These are phyloP conservation scores for Lachnellula hyalina DNA, from an alignment of 2,329 filamentous ascomycete genomes.

Conservation along the genomic window DNA sequence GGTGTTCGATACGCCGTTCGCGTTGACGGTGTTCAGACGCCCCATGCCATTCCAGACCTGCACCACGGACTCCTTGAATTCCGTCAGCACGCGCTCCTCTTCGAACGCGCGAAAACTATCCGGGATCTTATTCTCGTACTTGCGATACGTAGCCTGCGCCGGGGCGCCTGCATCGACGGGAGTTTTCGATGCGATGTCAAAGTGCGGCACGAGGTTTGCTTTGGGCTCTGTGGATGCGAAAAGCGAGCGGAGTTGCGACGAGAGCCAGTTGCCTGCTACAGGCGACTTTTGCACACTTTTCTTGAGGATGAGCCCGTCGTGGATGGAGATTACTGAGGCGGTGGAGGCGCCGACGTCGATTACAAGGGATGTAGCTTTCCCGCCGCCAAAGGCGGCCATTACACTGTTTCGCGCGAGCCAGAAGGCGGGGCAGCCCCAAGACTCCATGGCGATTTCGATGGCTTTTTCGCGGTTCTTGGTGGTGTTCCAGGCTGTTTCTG, in stretches of 20 bases:
- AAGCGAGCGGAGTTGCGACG: slow-evolving; percentile 76
- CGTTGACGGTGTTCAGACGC: slow-evolving; percentile 46
- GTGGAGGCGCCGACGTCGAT: slow-evolving; percentile 87
- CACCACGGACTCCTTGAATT: slow-evolving; percentile 97
- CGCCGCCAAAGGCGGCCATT: slow-evolving; percentile 83
- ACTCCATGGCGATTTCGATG: slow-evolving; percentile 95
- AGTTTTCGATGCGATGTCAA: slow-evolving; percentile 80
- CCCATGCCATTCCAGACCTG: slow-evolving; percentile 85
- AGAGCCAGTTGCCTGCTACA: slow-evolving; percentile 84
- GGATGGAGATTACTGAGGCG: slow-evolving; percentile 82
- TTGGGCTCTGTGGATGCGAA: slow-evolving; percentile 66
- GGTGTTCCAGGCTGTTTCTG: slow-evolving; percentile 89
- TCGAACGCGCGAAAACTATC: slow-evolving; percentile 76
- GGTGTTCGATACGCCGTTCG: slow-evolving; percentile 59
- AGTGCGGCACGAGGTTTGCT: slow-evolving; percentile 76
- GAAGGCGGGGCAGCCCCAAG: slow-evolving; percentile 91
- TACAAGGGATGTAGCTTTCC: slow-evolving; percentile 88
- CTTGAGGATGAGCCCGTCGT: slow-evolving; percentile 91
- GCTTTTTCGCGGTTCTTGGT: slow-evolving; percentile 85
- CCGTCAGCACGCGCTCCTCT: slow-evolving; percentile 87
- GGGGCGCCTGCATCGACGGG: slow-evolving; percentile 81
- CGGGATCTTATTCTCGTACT: slow-evolving; percentile 56
- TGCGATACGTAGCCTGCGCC: slow-evolving; percentile 68
- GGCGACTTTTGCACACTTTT: slow-evolving; percentile 82
- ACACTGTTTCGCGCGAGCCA: slow-evolving; percentile 88